Evolutionary conservation across 2,329 filamentous ascomycete genomes (phyloP).

Genomic region (Sporothrix curviconia): DNA sequence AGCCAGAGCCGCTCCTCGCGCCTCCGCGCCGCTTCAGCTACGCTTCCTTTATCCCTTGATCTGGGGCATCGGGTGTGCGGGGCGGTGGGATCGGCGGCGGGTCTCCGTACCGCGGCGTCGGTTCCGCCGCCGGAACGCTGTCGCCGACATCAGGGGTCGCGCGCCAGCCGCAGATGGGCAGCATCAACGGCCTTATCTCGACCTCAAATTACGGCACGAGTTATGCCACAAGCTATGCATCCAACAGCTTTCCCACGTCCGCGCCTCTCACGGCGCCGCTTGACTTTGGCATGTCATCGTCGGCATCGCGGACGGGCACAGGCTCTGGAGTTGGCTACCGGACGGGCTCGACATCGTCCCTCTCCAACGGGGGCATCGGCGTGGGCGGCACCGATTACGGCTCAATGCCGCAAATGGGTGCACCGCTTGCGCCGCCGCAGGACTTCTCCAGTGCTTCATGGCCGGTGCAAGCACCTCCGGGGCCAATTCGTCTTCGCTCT

Average conservation of each 20-base stretch:
- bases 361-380: constrained; percentile 35
- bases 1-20: constrained; percentile 38
- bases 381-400: constrained; percentile 37
- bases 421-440: constrained; percentile 45
- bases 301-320: constrained; percentile 24
- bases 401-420: constrained; percentile 48
- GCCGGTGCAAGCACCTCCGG: constrained; percentile 21
- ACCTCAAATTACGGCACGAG: constrained; percentile 23
- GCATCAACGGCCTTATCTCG: constrained; percentile 26
- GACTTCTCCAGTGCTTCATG: constrained; percentile 47
- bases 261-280: constrained; percentile 49
- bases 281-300: constrained; percentile 44
- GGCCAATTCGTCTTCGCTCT: constrained; percentile 22
- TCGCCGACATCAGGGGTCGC: background rate
- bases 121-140: background rate
- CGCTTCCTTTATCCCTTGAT: constrained; percentile 37
- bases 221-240: constrained; percentile 32
- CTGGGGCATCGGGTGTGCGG: constrained; percentile 24
- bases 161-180: constrained; percentile 6
- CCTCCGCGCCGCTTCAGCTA: constrained; percentile 43
- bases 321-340: constrained; percentile 20
- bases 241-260: constrained; percentile 39
- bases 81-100: background rate
- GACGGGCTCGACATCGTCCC: constrained; percentile 24
- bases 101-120: constrained; percentile 33